These are phyloP conservation scores for Gossypium armourianum DNA, from an alignment of 441 rosid species.

Conservation along the genomic window DNA sequence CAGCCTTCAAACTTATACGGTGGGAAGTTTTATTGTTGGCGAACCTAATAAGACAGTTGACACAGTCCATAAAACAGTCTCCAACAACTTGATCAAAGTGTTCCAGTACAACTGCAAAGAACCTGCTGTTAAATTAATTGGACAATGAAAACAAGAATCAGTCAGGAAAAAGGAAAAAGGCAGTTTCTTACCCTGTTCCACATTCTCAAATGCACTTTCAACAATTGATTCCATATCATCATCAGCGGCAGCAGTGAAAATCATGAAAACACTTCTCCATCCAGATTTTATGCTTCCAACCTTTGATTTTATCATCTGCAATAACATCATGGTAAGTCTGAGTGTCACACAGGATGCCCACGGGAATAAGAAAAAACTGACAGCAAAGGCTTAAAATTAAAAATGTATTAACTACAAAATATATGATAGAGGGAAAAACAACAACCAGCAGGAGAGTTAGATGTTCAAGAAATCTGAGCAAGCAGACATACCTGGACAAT, in stretches of 20 bases:
- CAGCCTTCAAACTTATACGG: constrained; percentile 95
- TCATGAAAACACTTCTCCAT: constrained; percentile 97
- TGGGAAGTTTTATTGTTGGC: constrained; percentile 88
- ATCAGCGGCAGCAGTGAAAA: constrained; percentile 95
- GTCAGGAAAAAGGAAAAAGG: constrained; percentile 17
- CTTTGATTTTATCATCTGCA: constrained; percentile 96
- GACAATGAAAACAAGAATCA: constrained; percentile 9
- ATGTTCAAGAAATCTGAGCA: constrained; percentile 18
- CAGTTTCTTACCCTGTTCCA: constrained; percentile 71
- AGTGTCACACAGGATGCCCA: background rate
- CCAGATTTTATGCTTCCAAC: constrained; percentile 98
- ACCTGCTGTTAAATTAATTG: constrained; percentile 24
- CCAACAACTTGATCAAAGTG: constrained; percentile 99
- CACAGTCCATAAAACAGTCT: constrained; percentile 98
- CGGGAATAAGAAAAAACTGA: background rate
- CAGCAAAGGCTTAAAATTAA: background rate
- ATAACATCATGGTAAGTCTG: constrained; percentile 18
- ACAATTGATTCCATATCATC: constrained; percentile 83
- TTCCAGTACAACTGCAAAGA: constrained; percentile 84
- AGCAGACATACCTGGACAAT: constrained; percentile 69
- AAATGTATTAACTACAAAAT: background rate
- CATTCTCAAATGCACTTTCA: constrained; percentile 97
- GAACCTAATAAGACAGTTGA: constrained; percentile 95
- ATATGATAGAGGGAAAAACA: background rate
- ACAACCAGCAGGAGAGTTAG: background rate